Base-by-base conservation (phyloP, 1,284 basidiomycete species). In the Pulveroboletus sp. region DNA sequence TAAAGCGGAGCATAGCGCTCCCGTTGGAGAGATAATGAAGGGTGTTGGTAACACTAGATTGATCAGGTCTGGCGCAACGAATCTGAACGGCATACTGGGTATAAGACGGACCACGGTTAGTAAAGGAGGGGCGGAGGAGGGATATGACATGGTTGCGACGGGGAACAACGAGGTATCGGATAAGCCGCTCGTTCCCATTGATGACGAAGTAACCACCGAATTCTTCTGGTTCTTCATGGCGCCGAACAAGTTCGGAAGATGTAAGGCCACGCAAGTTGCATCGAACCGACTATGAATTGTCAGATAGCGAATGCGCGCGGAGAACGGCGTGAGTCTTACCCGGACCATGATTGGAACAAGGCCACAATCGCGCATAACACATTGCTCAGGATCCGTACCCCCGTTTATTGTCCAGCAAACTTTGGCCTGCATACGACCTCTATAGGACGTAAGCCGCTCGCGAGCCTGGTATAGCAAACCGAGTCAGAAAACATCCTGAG, bases 171-270 rank as follows among this genome's bases (percentile, higher is more conserved):
- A 97, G 89, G 76, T 95, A 98, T 57, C 97, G 94, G 66, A 99
- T 94, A 63, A 99, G 84, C 76, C 95, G 93, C 77, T 99, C 97
- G 76, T 98, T 99, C 60, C 97, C 97, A 73, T 99, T 99, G 72
- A 99, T 89, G 66, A 99, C 84, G 71, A 99, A 99, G 78, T 99
- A 99, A 32, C 96, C 97, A 47, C 97, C 97, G 71, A 98, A 97
- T 72, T 99, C 97, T 75, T 96, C 95, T 4, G 97, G 87, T 70
- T 99, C 97, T 79, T 99, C 97, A 69, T 96, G 90, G 63, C 88
- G 88, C 56, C 80, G 78, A 47, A 99, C 93, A 51, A 99, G 87
- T 56, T 94, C 89, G 11, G 87, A 81, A 6, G 96, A 92, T 4
- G 93, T 84, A 75, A 98, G 82, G 43, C 82, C 83, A 44, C 89